phyloP scores from a whole-genome alignment of 148 eudicot genomes.

The Vaccinium darrowii region DNA sequence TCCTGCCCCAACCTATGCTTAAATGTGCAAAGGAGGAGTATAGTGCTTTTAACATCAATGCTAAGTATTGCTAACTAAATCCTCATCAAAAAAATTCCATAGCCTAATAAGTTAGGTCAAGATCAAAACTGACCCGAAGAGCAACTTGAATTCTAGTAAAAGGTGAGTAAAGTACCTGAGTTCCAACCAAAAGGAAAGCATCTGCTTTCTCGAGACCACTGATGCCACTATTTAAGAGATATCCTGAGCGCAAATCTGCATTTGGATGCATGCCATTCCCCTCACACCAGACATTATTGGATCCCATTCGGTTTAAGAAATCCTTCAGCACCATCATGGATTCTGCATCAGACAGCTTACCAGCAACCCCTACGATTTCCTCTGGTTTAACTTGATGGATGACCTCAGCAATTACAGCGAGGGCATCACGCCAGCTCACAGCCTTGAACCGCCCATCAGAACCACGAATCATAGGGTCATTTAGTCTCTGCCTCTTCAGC shows the following conservation, averaged over 20 bases:
- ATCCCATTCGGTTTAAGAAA: slow-evolving; percentile 86
- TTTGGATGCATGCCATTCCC: slow-evolving; percentile 75
- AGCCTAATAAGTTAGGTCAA: neutral
- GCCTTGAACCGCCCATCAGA: slow-evolving; percentile 91
- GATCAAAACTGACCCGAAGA: neutral
- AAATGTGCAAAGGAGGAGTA: neutral
- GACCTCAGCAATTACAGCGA: slow-evolving; percentile 86
- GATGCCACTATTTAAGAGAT: slow-evolving; percentile 77
- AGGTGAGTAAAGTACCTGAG: slow-evolving; percentile 61
- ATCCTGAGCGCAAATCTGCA: slow-evolving; percentile 96
- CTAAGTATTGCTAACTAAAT: neutral
- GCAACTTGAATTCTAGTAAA: neutral
- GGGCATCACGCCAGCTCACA: slow-evolving; percentile 98
- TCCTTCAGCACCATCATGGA: slow-evolving; percentile 96
- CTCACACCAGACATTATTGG: slow-evolving; percentile 90
- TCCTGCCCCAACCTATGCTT: neutral
- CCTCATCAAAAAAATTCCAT: neutral
- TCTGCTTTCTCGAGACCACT: slow-evolving; percentile 97
- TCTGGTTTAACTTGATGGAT: slow-evolving; percentile 75
- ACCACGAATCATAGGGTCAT: slow-evolving; percentile 98
- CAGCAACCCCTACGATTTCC: slow-evolving; percentile 94
- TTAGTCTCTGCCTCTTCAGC: slow-evolving; percentile 92
- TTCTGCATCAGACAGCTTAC: slow-evolving; percentile 92
- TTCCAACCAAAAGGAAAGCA: slow-evolving; percentile 84
- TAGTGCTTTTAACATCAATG: neutral